Conservation (phyloP, 352 stramenopile genomes). For the Elongisporangium prolatum region DNA sequence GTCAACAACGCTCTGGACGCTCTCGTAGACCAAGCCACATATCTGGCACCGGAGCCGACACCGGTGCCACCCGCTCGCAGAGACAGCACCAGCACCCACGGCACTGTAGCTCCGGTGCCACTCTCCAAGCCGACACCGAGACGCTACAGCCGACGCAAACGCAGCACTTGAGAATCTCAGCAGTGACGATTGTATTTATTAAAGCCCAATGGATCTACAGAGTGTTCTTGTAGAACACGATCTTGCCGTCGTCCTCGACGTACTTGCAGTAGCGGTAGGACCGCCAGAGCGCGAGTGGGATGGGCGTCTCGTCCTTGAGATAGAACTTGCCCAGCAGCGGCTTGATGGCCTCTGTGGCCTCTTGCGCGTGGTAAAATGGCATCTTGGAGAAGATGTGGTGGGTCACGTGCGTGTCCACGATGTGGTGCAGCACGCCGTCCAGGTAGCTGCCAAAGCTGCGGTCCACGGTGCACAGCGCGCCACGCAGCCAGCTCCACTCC, state of each 20-base stretch:
- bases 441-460: conserved; percentile 95
- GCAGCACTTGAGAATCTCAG: background rate
- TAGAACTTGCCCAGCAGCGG: conserved; percentile 94
- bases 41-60: background rate
- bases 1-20: background rate
- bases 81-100: background rate
- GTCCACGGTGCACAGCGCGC: conserved; percentile 97
- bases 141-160: background rate
- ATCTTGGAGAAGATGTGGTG: conserved; percentile 99
- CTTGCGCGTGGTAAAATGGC: conserved; percentile 97
- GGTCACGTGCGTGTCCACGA: conserved; percentile 96
- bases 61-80: background rate
- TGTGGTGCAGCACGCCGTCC: conserved; percentile 97
- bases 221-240: conserved; percentile 89
- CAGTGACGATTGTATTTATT: background rate
- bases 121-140: background rate
- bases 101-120: background rate
- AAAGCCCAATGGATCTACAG: conserved; percentile 15
- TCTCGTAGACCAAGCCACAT: background rate
- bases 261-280: conserved; percentile 93
- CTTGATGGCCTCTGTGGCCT: conserved; percentile 94
- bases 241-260: conserved; percentile 89
- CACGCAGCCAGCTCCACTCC: conserved; percentile 96
- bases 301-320: conserved; percentile 91
- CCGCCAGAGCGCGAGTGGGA: conserved; percentile 89